Evolutionary conservation across 164 flowering plant species (phyloP).

Genomic region (Kingdonia uniflora): DNA sequence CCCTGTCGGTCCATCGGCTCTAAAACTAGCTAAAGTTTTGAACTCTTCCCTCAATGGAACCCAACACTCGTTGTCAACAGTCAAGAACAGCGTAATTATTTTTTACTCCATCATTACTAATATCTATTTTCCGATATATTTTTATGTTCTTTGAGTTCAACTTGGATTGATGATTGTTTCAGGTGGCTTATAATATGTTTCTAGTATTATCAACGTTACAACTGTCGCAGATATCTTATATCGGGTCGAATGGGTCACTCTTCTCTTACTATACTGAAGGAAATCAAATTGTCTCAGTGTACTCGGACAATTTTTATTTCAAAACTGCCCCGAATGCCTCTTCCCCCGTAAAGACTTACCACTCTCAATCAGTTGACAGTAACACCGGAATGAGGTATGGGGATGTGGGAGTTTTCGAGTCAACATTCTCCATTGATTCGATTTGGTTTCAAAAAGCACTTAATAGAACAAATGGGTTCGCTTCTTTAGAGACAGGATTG

Average conservation of each 20-base stretch:
- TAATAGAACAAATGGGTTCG: conserved; percentile 17
- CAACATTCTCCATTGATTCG: conserved; percentile 5
- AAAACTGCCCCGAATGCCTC: too few relatives aligned
- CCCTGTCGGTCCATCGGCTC: too few relatives aligned
- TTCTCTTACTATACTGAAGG: conserved; percentile 31
- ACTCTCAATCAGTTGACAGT: conserved; percentile 24
- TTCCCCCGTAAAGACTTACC: conserved; percentile 18
- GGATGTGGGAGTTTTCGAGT: conserved; percentile 7
- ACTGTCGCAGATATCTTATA: conserved; percentile 37
- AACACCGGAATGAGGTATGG: conserved; percentile 32
- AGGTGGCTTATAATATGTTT: conserved; percentile 50
- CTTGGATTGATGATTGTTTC: conserved; percentile 9
- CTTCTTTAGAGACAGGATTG: conserved; percentile 29
- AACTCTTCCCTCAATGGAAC: too few relatives aligned
- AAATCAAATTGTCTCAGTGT: conserved; percentile 20
- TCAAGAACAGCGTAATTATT: neutral
- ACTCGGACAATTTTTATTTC: too few relatives aligned
- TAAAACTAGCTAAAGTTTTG: too few relatives aligned
- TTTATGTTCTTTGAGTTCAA: neutral
- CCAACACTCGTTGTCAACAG: neutral
- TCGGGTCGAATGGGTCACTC: conserved; percentile 36
- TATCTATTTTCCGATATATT: neutral
- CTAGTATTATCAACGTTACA: conserved; percentile 21
- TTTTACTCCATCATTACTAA: neutral
- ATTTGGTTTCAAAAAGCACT: conserved; percentile 35